Percentiles rank a stretch among this genome's conserved stretches.
phyloP scores from a whole-genome alignment of 2,329 filamentous ascomycete genomes.

The Talaromyces pinophilus region DNA sequence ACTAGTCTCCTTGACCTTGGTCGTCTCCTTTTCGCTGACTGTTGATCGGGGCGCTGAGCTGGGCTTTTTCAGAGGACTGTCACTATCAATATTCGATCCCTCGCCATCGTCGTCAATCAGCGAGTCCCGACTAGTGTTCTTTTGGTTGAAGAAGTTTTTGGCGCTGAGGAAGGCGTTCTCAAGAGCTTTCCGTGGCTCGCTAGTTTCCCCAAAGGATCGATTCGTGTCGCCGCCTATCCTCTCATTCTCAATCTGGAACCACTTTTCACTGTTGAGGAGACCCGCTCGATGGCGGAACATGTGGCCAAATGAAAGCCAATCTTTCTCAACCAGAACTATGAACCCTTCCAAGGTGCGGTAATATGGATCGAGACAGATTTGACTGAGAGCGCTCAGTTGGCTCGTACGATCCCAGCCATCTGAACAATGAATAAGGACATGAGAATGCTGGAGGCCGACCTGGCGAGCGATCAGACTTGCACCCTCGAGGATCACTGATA shows the following conservation, averaged over 20 bases:
- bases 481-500: constrained; percentile 78
- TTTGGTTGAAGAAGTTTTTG: constrained; percentile 86
- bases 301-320: constrained; percentile 96
- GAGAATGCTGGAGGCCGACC: constrained; percentile 87
- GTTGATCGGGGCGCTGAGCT: constrained; percentile 36
- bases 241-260: constrained; percentile 88
- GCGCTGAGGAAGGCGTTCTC: constrained; percentile 83
- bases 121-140: constrained; percentile 65
- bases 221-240: constrained; percentile 59
- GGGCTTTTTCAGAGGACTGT: constrained; percentile 43
- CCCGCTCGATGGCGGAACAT: constrained; percentile 96
- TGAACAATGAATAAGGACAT: constrained; percentile 95
- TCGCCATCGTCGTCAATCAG: constrained; percentile 64
- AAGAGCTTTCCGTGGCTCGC: constrained; percentile 67
- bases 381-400: constrained; percentile 85
- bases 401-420: constrained; percentile 98
- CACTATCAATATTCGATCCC: constrained; percentile 51
- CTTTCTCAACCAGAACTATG: constrained; percentile 91
- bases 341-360: constrained; percentile 94
- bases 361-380: constrained; percentile 93
- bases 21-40: constrained; percentile 64
- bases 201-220: constrained; percentile 43
- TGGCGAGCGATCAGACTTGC: constrained; percentile 81
- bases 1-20: constrained; percentile 81
- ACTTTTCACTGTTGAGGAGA: constrained; percentile 84